phyloP scores from a whole-genome alignment of 768 basidiomycete species.

The Tubosaeta brunneosetosa region DNA sequence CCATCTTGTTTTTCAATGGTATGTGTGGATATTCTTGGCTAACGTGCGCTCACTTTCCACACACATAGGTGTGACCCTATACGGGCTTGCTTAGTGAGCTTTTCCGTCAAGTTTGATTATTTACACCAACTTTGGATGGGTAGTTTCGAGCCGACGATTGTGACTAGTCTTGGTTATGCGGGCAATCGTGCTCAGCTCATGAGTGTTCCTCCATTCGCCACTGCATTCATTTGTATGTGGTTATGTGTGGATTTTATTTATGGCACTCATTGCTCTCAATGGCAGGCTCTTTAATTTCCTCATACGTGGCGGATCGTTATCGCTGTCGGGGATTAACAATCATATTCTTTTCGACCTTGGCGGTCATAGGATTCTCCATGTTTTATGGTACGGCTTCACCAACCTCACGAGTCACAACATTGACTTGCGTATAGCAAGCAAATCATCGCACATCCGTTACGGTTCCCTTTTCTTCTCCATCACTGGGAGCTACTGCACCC shows the following conservation, averaged over 20 bases:
- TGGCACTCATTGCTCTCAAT: neutral
- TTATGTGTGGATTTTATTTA: neutral
- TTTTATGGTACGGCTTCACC: conserved; percentile 41
- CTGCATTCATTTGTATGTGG: conserved; percentile 44
- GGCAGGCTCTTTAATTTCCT: conserved; percentile 37
- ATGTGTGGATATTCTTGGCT: conserved; percentile 14
- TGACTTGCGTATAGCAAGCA: conserved; percentile 14
- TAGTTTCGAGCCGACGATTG: conserved; percentile 72
- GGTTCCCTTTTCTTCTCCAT: conserved; percentile 55
- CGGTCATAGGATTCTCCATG: conserved; percentile 49
- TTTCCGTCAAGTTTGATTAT: conserved; percentile 26
- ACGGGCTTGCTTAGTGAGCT: conserved; percentile 19
- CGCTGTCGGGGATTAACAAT: conserved; percentile 44
- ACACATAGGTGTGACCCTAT: conserved; percentile 11
- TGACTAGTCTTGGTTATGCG: conserved; percentile 54
- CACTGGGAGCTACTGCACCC: conserved; percentile 48
- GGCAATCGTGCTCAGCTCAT: conserved; percentile 54
- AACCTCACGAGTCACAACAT: neutral
- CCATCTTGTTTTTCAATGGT: conserved; percentile 52
- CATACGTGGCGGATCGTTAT: conserved; percentile 51
- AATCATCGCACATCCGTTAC: conserved; percentile 42
- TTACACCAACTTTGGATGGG: conserved; percentile 25
- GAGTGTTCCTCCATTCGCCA: conserved; percentile 55
- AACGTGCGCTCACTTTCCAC: neutral
- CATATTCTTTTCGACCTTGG: conserved; percentile 41